Evolutionary conservation across 306 rosid species (phyloP).

Genomic region (Ziziphus jujuba): DNA sequence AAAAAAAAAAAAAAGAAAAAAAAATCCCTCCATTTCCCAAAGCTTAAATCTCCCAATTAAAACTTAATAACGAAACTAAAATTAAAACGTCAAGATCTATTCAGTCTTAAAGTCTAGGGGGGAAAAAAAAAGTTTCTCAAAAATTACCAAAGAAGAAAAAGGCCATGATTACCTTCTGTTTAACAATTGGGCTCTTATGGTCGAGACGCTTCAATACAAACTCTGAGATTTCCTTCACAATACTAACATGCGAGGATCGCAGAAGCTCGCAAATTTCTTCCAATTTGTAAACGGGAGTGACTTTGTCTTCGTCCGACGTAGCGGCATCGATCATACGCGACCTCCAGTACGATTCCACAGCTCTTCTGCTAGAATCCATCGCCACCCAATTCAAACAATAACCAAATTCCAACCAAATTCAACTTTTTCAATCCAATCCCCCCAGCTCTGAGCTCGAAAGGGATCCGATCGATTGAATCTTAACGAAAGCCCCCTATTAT

Average conservation of each 20-base stretch:
- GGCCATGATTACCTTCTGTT: slow-evolving; percentile 88
- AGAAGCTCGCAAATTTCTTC: slow-evolving; percentile 86
- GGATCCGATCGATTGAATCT: slow-evolving; percentile 23
- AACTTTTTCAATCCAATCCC: slow-evolving; percentile 23
- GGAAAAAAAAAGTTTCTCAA: not conserved
- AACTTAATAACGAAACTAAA: not conserved
- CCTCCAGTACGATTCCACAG: slow-evolving; percentile 96
- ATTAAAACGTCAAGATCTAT: slow-evolving; percentile 31
- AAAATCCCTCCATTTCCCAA: not conserved
- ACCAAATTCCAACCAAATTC: not conserved
- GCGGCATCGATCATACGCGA: slow-evolving; percentile 84
- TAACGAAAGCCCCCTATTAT: not conserved
- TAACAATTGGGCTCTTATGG: slow-evolving; percentile 88
- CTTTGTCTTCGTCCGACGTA: slow-evolving; percentile 92
- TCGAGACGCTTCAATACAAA: slow-evolving; percentile 81
- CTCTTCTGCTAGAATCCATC: slow-evolving; percentile 98
- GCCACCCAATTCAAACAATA: slow-evolving; percentile 18
- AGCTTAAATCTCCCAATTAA: no score
- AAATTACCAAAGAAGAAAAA: slow-evolving; percentile 11
- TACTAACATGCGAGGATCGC: slow-evolving; percentile 82
- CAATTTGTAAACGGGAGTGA: slow-evolving; percentile 84
- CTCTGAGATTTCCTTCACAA: slow-evolving; percentile 87
- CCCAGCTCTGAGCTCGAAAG: slow-evolving; percentile 4
- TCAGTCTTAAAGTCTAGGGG: slow-evolving; percentile 23
- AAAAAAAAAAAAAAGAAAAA: not conserved